phyloP scores from a whole-genome alignment of 2,329 filamentous ascomycete species.

The Aspergillus aculeatus region DNA sequence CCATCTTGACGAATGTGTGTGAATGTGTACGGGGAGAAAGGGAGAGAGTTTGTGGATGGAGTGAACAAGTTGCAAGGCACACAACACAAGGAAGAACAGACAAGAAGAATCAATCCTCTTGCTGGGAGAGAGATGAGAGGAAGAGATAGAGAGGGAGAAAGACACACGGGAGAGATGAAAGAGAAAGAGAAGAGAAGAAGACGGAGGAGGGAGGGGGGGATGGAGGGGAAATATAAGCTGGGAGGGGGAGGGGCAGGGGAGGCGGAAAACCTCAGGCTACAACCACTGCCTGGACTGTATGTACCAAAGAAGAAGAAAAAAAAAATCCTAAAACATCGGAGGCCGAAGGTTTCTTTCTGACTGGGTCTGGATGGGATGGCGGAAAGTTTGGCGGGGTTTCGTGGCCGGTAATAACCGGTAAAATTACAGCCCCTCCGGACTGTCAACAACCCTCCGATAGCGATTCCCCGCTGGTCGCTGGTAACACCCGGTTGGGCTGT shows the following conservation, averaged over 20 bases:
- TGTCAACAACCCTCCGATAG: neutral
- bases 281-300: too few species aligned
- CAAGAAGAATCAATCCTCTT: constrained; percentile 24
- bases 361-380: too few species aligned
- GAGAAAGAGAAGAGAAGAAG: constrained; percentile 23
- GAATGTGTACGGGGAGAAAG: constrained; percentile 14
- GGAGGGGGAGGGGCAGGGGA: constrained; percentile 2
- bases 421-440: neutral
- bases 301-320: neutral
- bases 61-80: constrained; percentile 4
- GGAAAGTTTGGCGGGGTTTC: constrained; percentile 9
- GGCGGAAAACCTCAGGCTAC: neutral
- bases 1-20: constrained; percentile 50
- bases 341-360: neutral
- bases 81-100: constrained; percentile 12
- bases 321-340: constrained; percentile 14
- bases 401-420: constrained; percentile 12
- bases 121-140: constrained; percentile 16
- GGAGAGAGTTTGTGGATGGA: constrained; percentile 8
- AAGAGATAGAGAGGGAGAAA: constrained; percentile 26
- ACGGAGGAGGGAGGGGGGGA: constrained; percentile 11
- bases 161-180: constrained; percentile 10
- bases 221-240: constrained; percentile 10
- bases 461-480: neutral
- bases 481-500: neutral